Evolutionary conservation across 768 basidiomycete species (phyloP), one percentile per base, ranked within the genome.

Genomic region (Pleurotus tuoliensis): DNA sequence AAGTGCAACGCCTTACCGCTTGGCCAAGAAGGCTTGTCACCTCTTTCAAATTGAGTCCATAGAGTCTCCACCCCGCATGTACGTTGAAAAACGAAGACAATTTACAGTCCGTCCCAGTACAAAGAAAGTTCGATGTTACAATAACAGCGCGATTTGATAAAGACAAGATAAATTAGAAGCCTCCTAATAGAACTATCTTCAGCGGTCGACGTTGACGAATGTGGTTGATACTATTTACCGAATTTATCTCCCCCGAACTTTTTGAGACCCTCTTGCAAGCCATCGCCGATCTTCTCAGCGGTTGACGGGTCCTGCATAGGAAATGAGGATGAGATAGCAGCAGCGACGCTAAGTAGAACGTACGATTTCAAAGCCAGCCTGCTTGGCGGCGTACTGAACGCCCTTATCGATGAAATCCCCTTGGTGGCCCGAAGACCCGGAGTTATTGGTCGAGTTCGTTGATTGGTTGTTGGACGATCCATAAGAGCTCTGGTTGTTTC

Each of bases 361-460:
- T 56, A 82, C 80, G 13, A 82, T 5, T 58, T 78, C 73, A 60
- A 68, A 73, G 0, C 81, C 81, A 25, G 72, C 73, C 63, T 75
- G 72, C 56, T 68, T 55, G 5, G 79, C 74, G 24, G 63, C 71
- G 16, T 50, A 57, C 56, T 68, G 66, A 51, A 82, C 66, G 44
- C 78, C 75, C 57, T 76, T 73, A 57, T 74, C 66, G 49, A 75
- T 40, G 67, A 61, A 76, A 61, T 72, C 66, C 25, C 58, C 60
- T 8, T 60, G 58, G 44, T 68, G 50, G 25, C 50, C 40, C 7
- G 55, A 45, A 16, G 55, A 39, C 27, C 52, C 46, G 18, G 59
- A 61, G 27, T 58, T 60, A 37, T 56, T 54, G 50, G 50, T 51
- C 3, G 62, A 58, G 27, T 55, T 34, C 24, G 50, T 56, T 37